These are phyloP conservation scores for Diaporthe helianthi DNA, from an alignment of 2,329 filamentous ascomycete genomes.

Conservation along the genomic window DNA sequence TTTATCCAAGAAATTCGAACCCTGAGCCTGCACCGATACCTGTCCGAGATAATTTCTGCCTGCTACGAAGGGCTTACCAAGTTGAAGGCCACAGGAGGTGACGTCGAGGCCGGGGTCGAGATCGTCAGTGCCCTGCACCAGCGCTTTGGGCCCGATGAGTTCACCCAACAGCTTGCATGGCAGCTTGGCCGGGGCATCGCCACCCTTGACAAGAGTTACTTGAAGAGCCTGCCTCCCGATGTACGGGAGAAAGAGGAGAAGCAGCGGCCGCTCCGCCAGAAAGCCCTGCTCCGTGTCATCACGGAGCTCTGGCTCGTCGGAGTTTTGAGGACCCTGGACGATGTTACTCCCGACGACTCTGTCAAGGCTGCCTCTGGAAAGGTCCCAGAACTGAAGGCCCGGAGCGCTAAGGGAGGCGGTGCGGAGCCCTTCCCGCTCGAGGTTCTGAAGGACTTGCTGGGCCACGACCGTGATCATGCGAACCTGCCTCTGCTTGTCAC, in stretches of 20 bases:
- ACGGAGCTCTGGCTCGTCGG: constrained; percentile 97
- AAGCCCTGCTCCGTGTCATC: constrained; percentile 84
- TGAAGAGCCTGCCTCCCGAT: constrained; percentile 82
- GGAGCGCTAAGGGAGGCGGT: constrained; percentile 67
- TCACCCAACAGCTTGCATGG: constrained; percentile 92
- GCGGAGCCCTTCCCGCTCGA: constrained; percentile 95
- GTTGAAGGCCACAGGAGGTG: constrained; percentile 82
- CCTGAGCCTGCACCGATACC: constrained; percentile 92
- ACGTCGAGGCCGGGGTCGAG: constrained; percentile 90
- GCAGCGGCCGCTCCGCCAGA: constrained; percentile 85
- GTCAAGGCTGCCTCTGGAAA: constrained; percentile 70
- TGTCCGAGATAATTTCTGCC: constrained; percentile 95
- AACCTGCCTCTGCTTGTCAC: constrained; percentile 92
- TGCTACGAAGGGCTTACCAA: constrained; percentile 94
- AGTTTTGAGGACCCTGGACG: constrained; percentile 80
- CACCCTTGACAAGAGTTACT: constrained; percentile 82
- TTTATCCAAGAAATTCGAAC: constrained; percentile 91
- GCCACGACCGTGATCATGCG: constrained; percentile 89
- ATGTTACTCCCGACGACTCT: constrained; percentile 69
- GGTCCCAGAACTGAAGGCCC: constrained; percentile 64
- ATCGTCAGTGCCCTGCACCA: constrained; percentile 95
- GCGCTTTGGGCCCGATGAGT: constrained; percentile 88
- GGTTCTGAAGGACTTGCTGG: constrained; percentile 95
- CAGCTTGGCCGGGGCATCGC: constrained; percentile 88
- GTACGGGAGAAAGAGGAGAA: constrained; percentile 95